Evolutionary conservation across 2,329 filamentous ascomycete genomes (phyloP).

Genomic region (Phaeosphaeriaceae sp.): DNA sequence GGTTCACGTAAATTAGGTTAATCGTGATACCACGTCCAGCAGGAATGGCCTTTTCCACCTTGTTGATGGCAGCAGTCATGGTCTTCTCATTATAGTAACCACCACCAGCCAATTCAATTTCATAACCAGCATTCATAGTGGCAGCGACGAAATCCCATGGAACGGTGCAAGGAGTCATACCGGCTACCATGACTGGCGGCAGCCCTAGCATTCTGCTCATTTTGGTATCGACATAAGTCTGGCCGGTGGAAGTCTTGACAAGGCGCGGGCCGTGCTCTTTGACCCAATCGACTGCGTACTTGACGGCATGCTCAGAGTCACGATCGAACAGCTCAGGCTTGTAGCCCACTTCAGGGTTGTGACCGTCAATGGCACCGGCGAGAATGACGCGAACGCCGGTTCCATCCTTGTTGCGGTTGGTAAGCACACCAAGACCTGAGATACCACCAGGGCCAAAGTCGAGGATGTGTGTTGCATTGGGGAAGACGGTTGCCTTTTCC

Average conservation of each 20-base stretch:
- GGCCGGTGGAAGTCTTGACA: conserved; percentile 84
- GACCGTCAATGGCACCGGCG: conserved; percentile 89
- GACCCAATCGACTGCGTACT: conserved; percentile 96
- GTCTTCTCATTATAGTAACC: conserved; percentile 56
- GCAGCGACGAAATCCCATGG: conserved; percentile 59
- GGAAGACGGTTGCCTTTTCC: conserved; percentile 93
- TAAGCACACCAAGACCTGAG: conserved; percentile 92
- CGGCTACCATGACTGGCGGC: conserved; percentile 56
- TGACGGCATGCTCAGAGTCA: conserved; percentile 91
- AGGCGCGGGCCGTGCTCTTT: conserved; percentile 94
- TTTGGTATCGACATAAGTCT: conserved; percentile 94
- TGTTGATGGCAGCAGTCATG: conserved; percentile 55
- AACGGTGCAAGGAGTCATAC: conserved; percentile 57
- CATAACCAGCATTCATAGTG: conserved; percentile 60
- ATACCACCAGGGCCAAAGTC: conserved; percentile 98
- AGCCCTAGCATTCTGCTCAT: conserved; percentile 56
- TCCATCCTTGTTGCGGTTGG: conserved; percentile 98
- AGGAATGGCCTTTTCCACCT: conserved; percentile 53
- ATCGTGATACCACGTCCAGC: conserved; percentile 59
- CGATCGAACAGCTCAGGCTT: conserved; percentile 98
- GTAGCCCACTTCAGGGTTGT: conserved; percentile 90
- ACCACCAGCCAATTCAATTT: conserved; percentile 58
- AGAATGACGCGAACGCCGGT: conserved; percentile 96
- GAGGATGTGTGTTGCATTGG: conserved; percentile 87
- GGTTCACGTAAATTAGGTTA: conserved; percentile 62